Conservation (phyloP, 2,329 filamentous ascomycete genomes). For the Aaosphaeria pasadenensis region DNA sequence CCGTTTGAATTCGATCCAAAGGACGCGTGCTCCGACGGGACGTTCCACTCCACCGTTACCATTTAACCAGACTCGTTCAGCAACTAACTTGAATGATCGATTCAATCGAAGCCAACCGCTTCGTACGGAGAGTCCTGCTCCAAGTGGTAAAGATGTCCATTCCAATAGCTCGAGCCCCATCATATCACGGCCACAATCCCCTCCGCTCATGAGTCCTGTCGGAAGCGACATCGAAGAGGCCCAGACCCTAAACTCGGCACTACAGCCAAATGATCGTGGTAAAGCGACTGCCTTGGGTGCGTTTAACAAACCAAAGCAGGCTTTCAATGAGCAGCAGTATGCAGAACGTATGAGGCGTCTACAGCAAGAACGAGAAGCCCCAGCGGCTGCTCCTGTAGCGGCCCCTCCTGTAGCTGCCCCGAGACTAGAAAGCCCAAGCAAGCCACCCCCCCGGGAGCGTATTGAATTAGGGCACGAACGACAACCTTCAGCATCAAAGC, state of each 20-base stretch:
- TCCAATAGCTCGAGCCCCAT: slow-evolving; percentile 41
- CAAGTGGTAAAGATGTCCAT: slow-evolving; percentile 30
- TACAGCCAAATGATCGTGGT: slow-evolving; percentile 73
- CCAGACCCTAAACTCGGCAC: slow-evolving; percentile 56
- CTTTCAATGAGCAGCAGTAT: slow-evolving; percentile 83
- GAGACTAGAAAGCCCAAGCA: no score
- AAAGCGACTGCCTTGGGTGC: slow-evolving; percentile 75
- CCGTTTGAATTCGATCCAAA: slow-evolving; percentile 75
- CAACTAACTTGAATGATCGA: slow-evolving; percentile 48
- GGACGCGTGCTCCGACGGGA: slow-evolving; percentile 49
- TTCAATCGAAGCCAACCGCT: slow-evolving; percentile 38
- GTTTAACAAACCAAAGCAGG: slow-evolving; percentile 69
- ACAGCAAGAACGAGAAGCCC: slow-evolving; percentile 69
- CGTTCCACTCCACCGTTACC: slow-evolving; percentile 52
- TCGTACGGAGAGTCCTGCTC: slow-evolving; percentile 46
- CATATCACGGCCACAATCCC: slow-evolving; percentile 41
- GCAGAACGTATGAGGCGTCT: slow-evolving; percentile 78
- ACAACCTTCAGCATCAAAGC: slow-evolving; percentile 52
- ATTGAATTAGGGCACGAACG: slow-evolving; percentile 64
- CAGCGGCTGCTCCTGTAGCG: slow-evolving; percentile 30
- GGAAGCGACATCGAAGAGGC: slow-evolving; percentile 71
- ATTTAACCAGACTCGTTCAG: slow-evolving; percentile 41
- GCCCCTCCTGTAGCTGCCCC: no score
- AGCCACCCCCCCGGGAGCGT: no score
- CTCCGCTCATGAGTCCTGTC: slow-evolving; percentile 63